Evolutionary conservation across 176 grass and related monocot species (phyloP).

Genomic region (Carex littledalei): DNA sequence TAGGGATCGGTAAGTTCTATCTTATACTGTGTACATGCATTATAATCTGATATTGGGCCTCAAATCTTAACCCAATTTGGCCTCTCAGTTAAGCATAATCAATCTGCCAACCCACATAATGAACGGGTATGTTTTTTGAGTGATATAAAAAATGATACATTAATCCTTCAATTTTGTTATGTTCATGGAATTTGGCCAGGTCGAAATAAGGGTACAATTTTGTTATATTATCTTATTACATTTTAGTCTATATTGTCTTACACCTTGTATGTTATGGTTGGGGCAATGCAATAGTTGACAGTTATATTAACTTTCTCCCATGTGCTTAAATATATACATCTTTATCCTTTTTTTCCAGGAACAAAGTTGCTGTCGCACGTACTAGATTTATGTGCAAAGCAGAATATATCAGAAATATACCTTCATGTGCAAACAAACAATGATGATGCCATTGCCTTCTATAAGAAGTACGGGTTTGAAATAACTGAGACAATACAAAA

Average conservation of each 20-base stretch:
- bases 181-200: not conserved
- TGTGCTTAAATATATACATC: not conserved
- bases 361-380: slow-evolving; percentile 75
- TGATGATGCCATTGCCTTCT: slow-evolving; percentile 76
- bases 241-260: not conserved
- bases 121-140: not conserved
- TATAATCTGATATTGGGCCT: not conserved
- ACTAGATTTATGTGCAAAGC: slow-evolving; percentile 65
- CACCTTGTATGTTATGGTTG: not conserved
- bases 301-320: not conserved
- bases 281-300: not conserved
- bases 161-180: not conserved
- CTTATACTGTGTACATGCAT: not conserved
- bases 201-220: not conserved
- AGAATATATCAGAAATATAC: slow-evolving; percentile 81
- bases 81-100: not conserved
- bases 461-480: slow-evolving; percentile 97
- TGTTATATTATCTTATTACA: not conserved
- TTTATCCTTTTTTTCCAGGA: slow-evolving; percentile 42
- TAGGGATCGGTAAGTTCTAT: slow-evolving; percentile 65
- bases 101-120: not conserved
- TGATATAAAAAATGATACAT: not conserved
- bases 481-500: slow-evolving; percentile 91
- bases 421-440: slow-evolving; percentile 99
- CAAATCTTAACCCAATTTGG: not conserved